Base-by-base conservation (phyloP, 1,284 basidiomycete species). In the Ceratobasidium sp. region DNA sequence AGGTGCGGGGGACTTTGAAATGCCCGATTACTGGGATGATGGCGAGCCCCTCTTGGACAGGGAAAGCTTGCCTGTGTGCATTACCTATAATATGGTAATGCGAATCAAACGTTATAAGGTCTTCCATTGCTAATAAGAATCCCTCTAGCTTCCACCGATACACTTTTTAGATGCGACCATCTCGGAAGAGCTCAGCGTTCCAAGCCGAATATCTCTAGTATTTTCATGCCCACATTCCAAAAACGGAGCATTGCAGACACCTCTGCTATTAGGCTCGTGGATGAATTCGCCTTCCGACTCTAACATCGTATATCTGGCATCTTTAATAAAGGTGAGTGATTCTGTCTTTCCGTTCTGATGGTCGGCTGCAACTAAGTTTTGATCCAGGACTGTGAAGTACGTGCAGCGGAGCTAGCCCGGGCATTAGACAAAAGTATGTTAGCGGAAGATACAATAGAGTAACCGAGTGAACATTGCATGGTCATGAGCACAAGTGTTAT, bases 1-100 rank as follows among this genome's bases (percentile, higher is more conserved):
- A 14, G 67, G 59, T 9, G 89, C 88, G 3, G 85, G 85, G 2
- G 92, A 94, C 78, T 94, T 94, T 77, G 92, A 94, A 80, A 83
- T 94, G 23, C 84, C 87, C 14, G 92, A 94, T 80, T 92, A 89
- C 75, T 92, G 91, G 91, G 92, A 92, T 75, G 92, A 93, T 76
- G 92, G 92, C 0, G 89, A 89, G 71, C 80, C 82, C 4, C 78
- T 94, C 50, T 83, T 67, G 81, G 87, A 86, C 1, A 80, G 86
- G 65, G 86, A 89, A 3, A 74, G 77, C 12, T 91, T 92, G 88
- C 92, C 92, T 1, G 83, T 94, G 12, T 88, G 87, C 74, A 81
- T 93, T 34, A 92, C 92, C 0, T 78, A 93, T 71, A 93, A 93
- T 75, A 75, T 93, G 34, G 92, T 93, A 74, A 21, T 53, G 26